Percentiles rank a stretch among this genome's conserved stretches.
phyloP scores from a whole-genome alignment of 352 stramenopile species.

The Plasmopara halstedii region DNA sequence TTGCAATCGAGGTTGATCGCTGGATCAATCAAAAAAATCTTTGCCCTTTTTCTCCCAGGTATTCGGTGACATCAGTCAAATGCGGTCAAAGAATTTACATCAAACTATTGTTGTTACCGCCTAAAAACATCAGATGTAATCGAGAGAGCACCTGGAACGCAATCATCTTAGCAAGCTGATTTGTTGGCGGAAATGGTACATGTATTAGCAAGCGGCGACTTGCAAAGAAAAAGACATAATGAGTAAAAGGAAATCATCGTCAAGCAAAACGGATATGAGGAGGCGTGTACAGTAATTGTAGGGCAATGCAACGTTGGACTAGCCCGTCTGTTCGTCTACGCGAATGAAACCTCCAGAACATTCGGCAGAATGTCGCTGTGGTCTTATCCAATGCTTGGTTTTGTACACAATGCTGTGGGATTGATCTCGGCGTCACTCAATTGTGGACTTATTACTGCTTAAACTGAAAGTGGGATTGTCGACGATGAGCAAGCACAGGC shows the following conservation, averaged over 20 bases:
- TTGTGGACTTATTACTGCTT: conserved; percentile 1
- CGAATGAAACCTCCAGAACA: conserved; percentile 21
- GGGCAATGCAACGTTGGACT: conserved; percentile 1
- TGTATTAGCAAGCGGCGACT: background rate
- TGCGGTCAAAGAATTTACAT: no score
- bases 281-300: background rate
- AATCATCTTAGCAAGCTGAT: conserved; percentile 5
- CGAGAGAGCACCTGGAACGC: no score
- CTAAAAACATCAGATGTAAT: no score
- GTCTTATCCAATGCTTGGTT: conserved; percentile 11
- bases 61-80: no score
- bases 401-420: conserved; percentile 22
- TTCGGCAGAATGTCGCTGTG: conserved; percentile 9
- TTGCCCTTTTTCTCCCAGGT: no score
- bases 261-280: conserved; percentile 7
- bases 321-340: conserved; percentile 18
- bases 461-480: no score
- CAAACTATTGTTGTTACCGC: no score
- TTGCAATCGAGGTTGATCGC: no score
- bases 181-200: conserved; percentile 4
- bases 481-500: no score
- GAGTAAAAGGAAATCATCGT: conserved; percentile 8
- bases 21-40: no score
- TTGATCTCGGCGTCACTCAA: conserved; percentile 9
- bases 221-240: conserved; percentile 3